Evolutionary conservation across 805 yeast species (phyloP), one percentile per base, ranked within the genome.

Genomic region (Starmerella potacharoeniae): DNA sequence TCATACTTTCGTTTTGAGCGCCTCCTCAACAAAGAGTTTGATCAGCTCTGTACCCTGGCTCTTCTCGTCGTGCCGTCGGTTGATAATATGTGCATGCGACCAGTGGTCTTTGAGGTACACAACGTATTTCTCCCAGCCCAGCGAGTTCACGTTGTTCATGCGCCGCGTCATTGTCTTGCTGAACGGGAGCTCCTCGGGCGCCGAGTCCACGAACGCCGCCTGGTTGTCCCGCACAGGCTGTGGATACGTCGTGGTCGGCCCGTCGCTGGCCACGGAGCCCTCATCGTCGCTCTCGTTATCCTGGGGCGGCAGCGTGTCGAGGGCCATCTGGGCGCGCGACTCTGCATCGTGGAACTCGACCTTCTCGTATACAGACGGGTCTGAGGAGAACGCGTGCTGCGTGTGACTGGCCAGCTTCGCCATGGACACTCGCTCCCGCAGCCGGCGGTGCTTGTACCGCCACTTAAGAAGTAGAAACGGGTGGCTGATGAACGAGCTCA

Each of bases 31-130:
- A 47, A 54, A 68, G 47, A 62, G 62, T 35, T 52, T 55, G 34
- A 65, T 47, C 33, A 65, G 42, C 42, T 55, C 58, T 7, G 58
- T 55, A 0, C 71, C 72, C 47, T 62, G 65, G 14, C 65, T 64
- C 9, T 61, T 16, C 7, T 48, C 61, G 41, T 56, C 53, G 34
- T 61, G 14, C 64, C 43, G 55, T 9, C 97, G 75, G n/a, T 90
- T 87, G 30, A 88, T 84, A 52, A 90, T 85, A 1, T 84, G 84
- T 55, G 85, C 95, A 65, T 90, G 97, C 0, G 96, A 82, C 66
- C 89, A 86, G 65, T 82, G 73, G 22, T 84, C 77, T 56, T 81
- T 82, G 47, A 88, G 74, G 61, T 79, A 81, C 1, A 82, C 82
- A 0, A 91, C 84, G 43, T 86, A 76, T 65, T 89, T 87, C 49